Base-by-base conservation (phyloP, 2,329 filamentous ascomycete species). In the Monosporascus sp. region DNA sequence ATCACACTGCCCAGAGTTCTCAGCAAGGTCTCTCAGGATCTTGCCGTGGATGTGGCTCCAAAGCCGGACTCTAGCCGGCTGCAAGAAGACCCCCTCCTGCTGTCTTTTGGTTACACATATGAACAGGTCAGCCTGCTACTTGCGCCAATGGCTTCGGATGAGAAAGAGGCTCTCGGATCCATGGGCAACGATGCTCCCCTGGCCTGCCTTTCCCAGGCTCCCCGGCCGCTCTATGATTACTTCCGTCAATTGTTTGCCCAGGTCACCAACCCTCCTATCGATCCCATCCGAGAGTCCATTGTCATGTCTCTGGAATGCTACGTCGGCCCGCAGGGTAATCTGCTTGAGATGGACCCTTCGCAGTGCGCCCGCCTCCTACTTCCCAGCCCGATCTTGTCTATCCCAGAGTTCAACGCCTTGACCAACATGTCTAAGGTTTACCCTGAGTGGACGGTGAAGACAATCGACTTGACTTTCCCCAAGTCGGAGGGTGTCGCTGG, bases 261-360 rank as follows among this genome's bases (percentile, higher is more conserved):
- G 75, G 93, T 97, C 70, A 97, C 93, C 57, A 97, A 97, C 73
- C 93, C 93, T 62, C 93, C 93, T 16, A 97, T 97, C 67, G 93
- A 97, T 68, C 93, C 93, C 35, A 97, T 97, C 64, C 84, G 93
- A 72, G 93, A 97, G 79, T 93, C 92, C 27, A 94, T 97, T 65
- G 93, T 97, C 72, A 97, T 97, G 93, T 97, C 93, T 52, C 77
- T 97, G 41, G 92, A 96, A 69, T 95, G 93, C 65, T 97, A 97
- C 68, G 89, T 97, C 62, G 93, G 93, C 48, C 93, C 93, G 46
- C 93, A 97, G 73, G 93, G 93, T 55, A 97, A 97, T 69, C 76
- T 97, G 54, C 79, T 97, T 31, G 92, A 96, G 74, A 97, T 97
- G 89, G 87, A 96, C 65, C 75, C 89, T 54, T 87, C 87, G 27